These are phyloP conservation scores for Neoboletus brunneissimus DNA, from an alignment of 768 basidiomycete genomes.

Conservation along the genomic window DNA sequence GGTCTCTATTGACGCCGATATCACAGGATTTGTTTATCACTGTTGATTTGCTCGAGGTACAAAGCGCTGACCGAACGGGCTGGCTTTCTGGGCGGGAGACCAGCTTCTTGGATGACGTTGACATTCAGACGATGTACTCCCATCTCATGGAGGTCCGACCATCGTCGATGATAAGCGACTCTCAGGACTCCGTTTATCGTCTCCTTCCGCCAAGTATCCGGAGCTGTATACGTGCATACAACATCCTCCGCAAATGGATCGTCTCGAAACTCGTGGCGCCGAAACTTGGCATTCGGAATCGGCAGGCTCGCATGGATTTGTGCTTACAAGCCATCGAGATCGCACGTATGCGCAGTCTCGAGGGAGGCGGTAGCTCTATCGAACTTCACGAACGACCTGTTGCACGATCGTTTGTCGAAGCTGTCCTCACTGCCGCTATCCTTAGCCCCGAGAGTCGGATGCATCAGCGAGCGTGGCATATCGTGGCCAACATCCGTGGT, in stretches of 20 bases:
- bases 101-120: slow-evolving; percentile 54
- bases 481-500: slow-evolving; percentile 61
- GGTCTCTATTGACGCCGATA: slow-evolving; percentile 4
- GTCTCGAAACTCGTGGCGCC: slow-evolving; percentile 66
- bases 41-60: slow-evolving; percentile 77
- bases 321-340: slow-evolving; percentile 72
- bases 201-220: slow-evolving; percentile 73
- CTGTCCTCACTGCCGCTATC: slow-evolving; percentile 70
- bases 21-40: slow-evolving; percentile 72
- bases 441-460: slow-evolving; percentile 77
- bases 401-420: slow-evolving; percentile 78
- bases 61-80: slow-evolving; percentile 73
- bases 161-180: slow-evolving; percentile 68
- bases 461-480: slow-evolving; percentile 76
- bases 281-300: slow-evolving; percentile 55
- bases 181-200: slow-evolving; percentile 69
- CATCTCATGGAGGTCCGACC: slow-evolving; percentile 72
- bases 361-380: slow-evolving; percentile 32
- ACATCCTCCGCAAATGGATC: slow-evolving; percentile 76
- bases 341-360: slow-evolving; percentile 58
- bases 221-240: slow-evolving; percentile 73
- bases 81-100: slow-evolving; percentile 70
- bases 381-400: slow-evolving; percentile 56
- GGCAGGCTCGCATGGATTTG: slow-evolving; percentile 73
- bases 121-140: slow-evolving; percentile 76